A percentile compares a stretch with the other conserved stretches of the same genome.
Conservation (phyloP, 495 filamentous ascomycete genomes). For the Penicillium silybi region DNA sequence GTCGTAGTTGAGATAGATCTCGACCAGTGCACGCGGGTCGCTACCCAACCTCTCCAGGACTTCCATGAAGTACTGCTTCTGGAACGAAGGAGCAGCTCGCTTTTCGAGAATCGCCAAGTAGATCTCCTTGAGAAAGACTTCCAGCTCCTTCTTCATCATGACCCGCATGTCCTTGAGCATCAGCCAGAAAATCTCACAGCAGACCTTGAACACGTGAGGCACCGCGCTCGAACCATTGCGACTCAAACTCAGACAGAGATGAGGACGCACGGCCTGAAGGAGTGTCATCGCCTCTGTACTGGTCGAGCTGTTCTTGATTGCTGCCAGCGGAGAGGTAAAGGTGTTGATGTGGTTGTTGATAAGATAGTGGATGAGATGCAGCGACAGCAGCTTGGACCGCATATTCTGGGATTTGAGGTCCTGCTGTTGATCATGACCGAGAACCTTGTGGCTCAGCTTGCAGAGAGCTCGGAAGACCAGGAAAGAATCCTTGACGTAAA, state of each 20-base stretch:
- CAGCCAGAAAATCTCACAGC: conserved; percentile 96
- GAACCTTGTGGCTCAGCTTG: conserved; percentile 88
- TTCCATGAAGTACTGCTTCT: conserved; percentile 88
- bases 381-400: conserved; percentile 92
- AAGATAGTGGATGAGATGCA: conserved; percentile 90
- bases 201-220: conserved; percentile 86
- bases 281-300: conserved; percentile 83
- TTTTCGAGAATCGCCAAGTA: conserved; percentile 92
- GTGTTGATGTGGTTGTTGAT: conserved; percentile 85
- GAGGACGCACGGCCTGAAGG: conserved; percentile 93
- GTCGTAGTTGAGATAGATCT: conserved; percentile 98
- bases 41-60: conserved; percentile 77
- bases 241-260: conserved; percentile 88
- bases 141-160: conserved; percentile 97
- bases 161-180: conserved; percentile 92
- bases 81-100: conserved; percentile 76
- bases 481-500: conserved; percentile 94
- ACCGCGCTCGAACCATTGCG: conserved; percentile 93
- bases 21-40: conserved; percentile 85
- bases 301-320: conserved; percentile 83
- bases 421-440: conserved; percentile 84
- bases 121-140: conserved; percentile 96
- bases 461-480: conserved; percentile 96
- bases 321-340: conserved; percentile 84
- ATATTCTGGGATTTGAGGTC: conserved; percentile 92